Evolutionary conservation across 1,284 basidiomycete species (phyloP).

Genomic region (Lentinus polychrous): DNA sequence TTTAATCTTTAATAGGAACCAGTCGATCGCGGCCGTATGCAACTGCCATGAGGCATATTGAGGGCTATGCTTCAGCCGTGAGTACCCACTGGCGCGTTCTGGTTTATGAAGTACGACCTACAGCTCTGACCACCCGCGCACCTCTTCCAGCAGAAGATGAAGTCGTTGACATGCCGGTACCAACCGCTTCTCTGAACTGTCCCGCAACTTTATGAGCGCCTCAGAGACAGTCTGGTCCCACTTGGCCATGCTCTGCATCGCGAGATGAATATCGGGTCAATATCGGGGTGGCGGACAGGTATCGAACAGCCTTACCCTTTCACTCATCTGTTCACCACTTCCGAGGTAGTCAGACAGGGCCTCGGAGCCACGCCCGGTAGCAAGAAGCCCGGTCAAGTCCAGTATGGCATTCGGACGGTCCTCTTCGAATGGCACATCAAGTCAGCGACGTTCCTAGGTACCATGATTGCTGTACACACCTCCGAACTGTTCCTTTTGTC

Average conservation of each 20-base stretch:
- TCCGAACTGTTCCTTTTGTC: conserved; percentile 57
- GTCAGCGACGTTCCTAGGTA: conserved; percentile 2
- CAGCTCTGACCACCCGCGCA: conserved; percentile 70
- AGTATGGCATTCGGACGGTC: conserved; percentile 54
- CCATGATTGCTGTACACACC: conserved; percentile 35
- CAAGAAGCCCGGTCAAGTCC: conserved; percentile 65
- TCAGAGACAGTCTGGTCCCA: conserved; percentile 73
- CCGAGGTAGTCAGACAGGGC: conserved; percentile 65
- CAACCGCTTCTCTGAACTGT: conserved; percentile 62
- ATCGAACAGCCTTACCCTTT: conserved; percentile 45
- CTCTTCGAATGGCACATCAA: conserved; percentile 30
- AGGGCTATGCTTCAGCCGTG: conserved; percentile 15
- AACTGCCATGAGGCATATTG: conserved; percentile 43
- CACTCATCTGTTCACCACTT: conserved; percentile 72
- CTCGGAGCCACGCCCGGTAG: conserved; percentile 63
- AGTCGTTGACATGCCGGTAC: conserved; percentile 70
- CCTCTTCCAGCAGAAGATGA: conserved; percentile 66
- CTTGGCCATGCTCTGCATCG: conserved; percentile 58
- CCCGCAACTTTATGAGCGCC: conserved; percentile 62
- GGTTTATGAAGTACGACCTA: conserved; percentile 24
- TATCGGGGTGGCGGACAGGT: conserved; percentile 2
- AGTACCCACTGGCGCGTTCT: conserved; percentile 8
- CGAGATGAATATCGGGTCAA: conserved; percentile 10
- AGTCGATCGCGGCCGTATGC: conserved; percentile 37
- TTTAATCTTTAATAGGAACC: conserved; percentile 44